A percentile compares a stretch with the other conserved stretches of the same genome.
Evolutionary conservation across 2,329 filamentous ascomycete genomes (phyloP).

Genomic region (Sporothrix luriei): DNA sequence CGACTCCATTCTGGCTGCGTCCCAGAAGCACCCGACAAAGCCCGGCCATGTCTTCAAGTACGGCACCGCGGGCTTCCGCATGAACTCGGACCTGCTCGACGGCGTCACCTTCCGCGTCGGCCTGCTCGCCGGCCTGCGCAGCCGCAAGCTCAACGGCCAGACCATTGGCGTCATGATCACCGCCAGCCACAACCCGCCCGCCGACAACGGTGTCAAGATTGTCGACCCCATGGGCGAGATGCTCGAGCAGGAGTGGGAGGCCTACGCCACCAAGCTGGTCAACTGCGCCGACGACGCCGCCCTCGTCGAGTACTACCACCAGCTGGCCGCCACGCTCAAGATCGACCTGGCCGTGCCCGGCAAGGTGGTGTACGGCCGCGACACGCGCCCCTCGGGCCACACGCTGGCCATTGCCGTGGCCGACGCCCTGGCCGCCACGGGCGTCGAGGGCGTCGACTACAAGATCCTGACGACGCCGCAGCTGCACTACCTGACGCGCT

Average conservation of each 20-base stretch:
- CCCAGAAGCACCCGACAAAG: conserved; percentile 63
- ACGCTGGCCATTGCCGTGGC: conserved; percentile 77
- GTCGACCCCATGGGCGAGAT: conserved; percentile 98
- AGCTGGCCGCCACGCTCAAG: conserved; percentile 73
- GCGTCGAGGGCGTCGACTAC: conserved; percentile 76
- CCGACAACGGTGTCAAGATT: conserved; percentile 91
- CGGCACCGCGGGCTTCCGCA: conserved; percentile 69
- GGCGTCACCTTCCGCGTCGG: conserved; percentile 93
- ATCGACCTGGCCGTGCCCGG: conserved; percentile 71
- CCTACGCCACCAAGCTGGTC: conserved; percentile 82
- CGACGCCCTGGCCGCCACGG: conserved; percentile 75
- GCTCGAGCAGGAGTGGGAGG: conserved; percentile 95
- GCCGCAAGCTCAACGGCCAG: conserved; percentile 84
- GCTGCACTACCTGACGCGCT: conserved; percentile 93
- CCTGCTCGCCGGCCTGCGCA: conserved; percentile 83
- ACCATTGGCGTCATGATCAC: conserved; percentile 97
- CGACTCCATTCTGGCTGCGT: conserved; percentile 59
- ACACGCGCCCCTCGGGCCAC: conserved; percentile 90
- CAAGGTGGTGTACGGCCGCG: conserved; percentile 84
- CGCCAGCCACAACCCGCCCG: conserved; percentile 86
- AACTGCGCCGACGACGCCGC: conserved; percentile 77
- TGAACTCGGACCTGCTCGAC: conserved; percentile 78
- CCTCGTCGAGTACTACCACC: conserved; percentile 74
- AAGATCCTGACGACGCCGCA: conserved; percentile 96
- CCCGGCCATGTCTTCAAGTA: conserved; percentile 60